Conservation (phyloP, 2,329 filamentous ascomycete genomes). For the Paraconiothyrium sp. region DNA sequence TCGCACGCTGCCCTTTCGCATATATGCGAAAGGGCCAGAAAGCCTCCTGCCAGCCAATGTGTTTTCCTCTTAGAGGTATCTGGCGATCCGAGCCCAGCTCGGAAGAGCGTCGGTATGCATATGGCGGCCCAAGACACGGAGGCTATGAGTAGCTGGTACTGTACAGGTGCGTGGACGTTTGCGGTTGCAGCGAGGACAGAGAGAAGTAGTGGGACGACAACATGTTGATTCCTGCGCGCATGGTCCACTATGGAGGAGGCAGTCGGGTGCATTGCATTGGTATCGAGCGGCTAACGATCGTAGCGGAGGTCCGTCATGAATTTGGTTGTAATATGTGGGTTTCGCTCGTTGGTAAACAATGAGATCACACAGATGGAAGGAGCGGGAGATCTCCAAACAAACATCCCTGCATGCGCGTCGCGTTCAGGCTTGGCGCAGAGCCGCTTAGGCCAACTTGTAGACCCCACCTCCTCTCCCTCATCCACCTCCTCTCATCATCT, state of each 20-base stretch:
- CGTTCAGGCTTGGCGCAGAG: not conserved
- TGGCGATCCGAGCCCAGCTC: conserved; percentile 44
- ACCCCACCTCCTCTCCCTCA: not conserved
- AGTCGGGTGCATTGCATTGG: conserved; percentile 54
- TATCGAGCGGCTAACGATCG: conserved; percentile 39
- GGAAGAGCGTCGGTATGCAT: conserved; percentile 47
- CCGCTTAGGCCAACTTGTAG: not conserved
- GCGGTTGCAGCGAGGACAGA: conserved; percentile 46
- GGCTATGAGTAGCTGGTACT: conserved; percentile 55
- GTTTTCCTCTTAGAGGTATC: conserved; percentile 36
- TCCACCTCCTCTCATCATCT: not conserved
- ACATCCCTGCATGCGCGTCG: not conserved
- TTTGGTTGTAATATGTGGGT: not conserved
- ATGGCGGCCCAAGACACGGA: conserved; percentile 54
- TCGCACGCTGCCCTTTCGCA: conserved; percentile 57
- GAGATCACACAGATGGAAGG: conserved; percentile 1
- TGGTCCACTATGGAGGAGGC: conserved; percentile 40
- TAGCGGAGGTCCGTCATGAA: conserved; percentile 31
- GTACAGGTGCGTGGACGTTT: conserved; percentile 45
- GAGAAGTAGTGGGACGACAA: conserved; percentile 47
- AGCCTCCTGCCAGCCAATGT: conserved; percentile 53
- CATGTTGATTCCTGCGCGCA: conserved; percentile 43
- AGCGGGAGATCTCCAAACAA: not conserved
- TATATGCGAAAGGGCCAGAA: conserved; percentile 54
- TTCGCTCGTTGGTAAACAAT: not conserved